A percentile compares a stretch with the other conserved stretches of the same genome.
Evolutionary conservation across 495 filamentous ascomycete genomes (phyloP).

Genomic region (Neurospora africana): DNA sequence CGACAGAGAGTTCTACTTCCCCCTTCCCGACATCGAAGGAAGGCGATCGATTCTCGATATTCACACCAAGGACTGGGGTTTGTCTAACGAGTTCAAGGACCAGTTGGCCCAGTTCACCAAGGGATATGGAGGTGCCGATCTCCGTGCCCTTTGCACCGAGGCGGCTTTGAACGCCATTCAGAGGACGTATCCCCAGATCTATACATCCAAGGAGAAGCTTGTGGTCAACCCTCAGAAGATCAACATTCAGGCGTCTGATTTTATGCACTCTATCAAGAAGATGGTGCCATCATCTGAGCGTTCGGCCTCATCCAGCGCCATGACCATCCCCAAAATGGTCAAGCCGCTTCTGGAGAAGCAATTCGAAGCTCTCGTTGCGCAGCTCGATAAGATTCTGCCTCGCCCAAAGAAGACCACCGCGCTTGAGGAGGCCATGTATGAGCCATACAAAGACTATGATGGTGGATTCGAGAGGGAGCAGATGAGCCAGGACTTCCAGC

Average conservation of each 20-base stretch:
- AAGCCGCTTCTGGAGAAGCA: slow-evolving; percentile 72
- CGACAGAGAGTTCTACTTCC: slow-evolving; percentile 96
- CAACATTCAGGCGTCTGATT: slow-evolving; percentile 78
- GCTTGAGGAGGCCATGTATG: slow-evolving; percentile 86
- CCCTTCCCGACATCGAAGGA: slow-evolving; percentile 68
- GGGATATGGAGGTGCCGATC: slow-evolving; percentile 91
- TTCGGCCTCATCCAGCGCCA: slow-evolving; percentile 69
- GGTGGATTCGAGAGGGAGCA: slow-evolving; percentile 73
- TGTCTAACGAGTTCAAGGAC: slow-evolving; percentile 68
- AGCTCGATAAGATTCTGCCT: slow-evolving; percentile 71
- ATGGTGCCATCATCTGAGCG: slow-evolving; percentile 91
- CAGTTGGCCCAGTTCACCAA: slow-evolving; percentile 80
- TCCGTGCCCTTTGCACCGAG: slow-evolving; percentile 90
- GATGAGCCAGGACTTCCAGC: slow-evolving; percentile 84
- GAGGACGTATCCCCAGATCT: slow-evolving; percentile 90
- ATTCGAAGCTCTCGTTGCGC: slow-evolving; percentile 50
- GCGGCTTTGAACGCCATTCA: slow-evolving; percentile 98
- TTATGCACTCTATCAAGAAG: slow-evolving; percentile 92
- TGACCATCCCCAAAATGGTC: slow-evolving; percentile 62
- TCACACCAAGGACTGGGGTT: slow-evolving; percentile 87
- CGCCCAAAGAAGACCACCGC: slow-evolving; percentile 76
- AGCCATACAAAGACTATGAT: slow-evolving; percentile 67
- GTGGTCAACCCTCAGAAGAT: slow-evolving; percentile 77
- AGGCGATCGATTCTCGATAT: slow-evolving; percentile 85
- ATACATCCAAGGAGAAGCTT: slow-evolving; percentile 81